Base-by-base conservation (phyloP, 1,139 yeast genomes). In the Yamadazyma sp. region DNA sequence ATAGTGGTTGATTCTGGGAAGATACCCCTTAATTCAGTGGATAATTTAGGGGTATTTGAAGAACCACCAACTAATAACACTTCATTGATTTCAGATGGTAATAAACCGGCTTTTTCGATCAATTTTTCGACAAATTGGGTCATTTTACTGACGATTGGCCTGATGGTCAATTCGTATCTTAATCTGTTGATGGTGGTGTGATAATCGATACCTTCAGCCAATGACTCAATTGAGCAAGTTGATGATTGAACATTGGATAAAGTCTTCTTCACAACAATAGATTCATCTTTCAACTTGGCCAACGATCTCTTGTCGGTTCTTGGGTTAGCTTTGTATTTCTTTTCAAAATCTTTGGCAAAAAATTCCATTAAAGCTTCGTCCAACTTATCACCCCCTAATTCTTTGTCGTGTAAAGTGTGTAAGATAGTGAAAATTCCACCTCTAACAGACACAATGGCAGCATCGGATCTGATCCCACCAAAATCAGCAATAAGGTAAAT, bases 401-500 rank as follows among this genome's bases (percentile, higher is more conserved):
- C 81, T 55, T 73, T 73, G 62, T 87, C 86, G 60, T 91, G 96
- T 45, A 81, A 81, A 52, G 98, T 88, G 44, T 96, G 84, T 54
- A 92, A 74, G 38, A 89, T 75, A 43, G 98, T 92, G 68, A 87
- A 77, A 49, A 91, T 80, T 56, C 98, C 98, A 47, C 95, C 95
- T 73, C 98, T 84, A 45, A 84, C 87, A 34, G 97, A 81, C 56
- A 92, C 74, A 39, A 94, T 92, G 42, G 98, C 96, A 48, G 92
- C 97, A 61, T 92, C 98, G 31, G 96, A 84, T 69, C 98, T 82
- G 54, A 89, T 78, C 61, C 97, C 98, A 63, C 98, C 99, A 58
- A 92, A 87, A 66, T 92, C 98, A 38, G 95, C 95, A 53, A 94
- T 96, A 40, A 87, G 94, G 55, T 84, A 88, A 44, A 87, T 71